Base-by-base conservation (phyloP, 78 protist genomes). In the Dictyostelium capitatum region DNA sequence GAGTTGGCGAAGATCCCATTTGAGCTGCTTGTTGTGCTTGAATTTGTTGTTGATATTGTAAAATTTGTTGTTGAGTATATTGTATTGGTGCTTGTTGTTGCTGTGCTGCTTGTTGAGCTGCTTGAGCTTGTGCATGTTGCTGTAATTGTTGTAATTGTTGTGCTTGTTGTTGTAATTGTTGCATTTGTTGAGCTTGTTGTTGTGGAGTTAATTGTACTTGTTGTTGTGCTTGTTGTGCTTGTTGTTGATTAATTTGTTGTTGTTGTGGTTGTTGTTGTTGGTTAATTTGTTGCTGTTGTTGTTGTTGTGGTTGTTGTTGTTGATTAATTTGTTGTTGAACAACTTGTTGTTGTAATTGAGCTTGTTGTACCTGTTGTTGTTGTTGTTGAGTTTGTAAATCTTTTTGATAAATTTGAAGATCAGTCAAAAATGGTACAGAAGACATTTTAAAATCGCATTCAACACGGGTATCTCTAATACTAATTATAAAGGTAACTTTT, bases 381-480 rank as follows among this genome's bases (percentile, higher is more conserved):
- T 28, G 83, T 30, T 30, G 56, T 59, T 56, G 77, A 8, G 17
- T 7, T 43, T 19, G 75, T 79, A 14, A 25, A 20, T 48, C 46
- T 70, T 19, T 20, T 12, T 28, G 59, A 25, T 28, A 25, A 20
- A 14, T 3, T 59, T 12, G 80, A 25, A 2, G 43, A 3, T 37
- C 43, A 37, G 43, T 37, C 43, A 37, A 37, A 37, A 37, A 37
- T 37, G 43, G 43, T 37, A 37, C 43, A 3, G 43, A 37, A 37
- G 82, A 50, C 92, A 87, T 87, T 70, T 87, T 87, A 14, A 87
- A 87, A 32, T 87, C 92, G 48, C 92, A 87, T 59, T 87, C 92
- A 11, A 87, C 92, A 19, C 92, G 46, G 25, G 92, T 87, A 50
- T 87, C 92, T 75, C 92, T 62, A 41, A 43, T 59, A 9, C 83